These are phyloP conservation scores for Helicostylum pulchrum DNA, from an alignment of 192 early-diverging fungal genomes.

Conservation along the genomic window DNA sequence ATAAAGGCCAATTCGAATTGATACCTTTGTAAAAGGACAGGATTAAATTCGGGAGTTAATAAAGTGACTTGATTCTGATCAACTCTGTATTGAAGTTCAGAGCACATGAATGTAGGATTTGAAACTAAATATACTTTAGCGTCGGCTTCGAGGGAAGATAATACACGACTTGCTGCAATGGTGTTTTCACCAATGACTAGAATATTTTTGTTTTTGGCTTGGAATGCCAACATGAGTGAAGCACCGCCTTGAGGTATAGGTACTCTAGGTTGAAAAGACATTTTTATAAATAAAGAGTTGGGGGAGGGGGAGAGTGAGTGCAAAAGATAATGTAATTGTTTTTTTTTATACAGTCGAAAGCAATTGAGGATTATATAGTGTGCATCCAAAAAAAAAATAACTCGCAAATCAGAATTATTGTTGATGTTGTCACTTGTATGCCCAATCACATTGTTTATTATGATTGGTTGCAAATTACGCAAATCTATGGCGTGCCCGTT, in stretches of 20 bases:
- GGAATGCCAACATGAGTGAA: constrained; percentile 62
- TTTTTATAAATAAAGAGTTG: neutral
- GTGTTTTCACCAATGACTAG: constrained; percentile 67
- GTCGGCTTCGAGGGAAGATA: constrained; percentile 67
- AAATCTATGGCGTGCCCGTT: constrained; percentile 15
- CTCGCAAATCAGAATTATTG: constrained; percentile 20
- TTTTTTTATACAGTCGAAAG: neutral
- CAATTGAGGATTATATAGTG: constrained; percentile 71
- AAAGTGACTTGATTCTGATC: constrained; percentile 34
- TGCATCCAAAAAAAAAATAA: neutral
- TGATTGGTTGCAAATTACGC: constrained; percentile 24
- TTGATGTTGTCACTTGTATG: constrained; percentile 18
- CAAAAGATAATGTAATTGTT: constrained; percentile 41
- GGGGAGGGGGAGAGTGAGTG: constrained; percentile 27
- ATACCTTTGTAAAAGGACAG: neutral
- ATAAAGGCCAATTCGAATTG: constrained; percentile 42
- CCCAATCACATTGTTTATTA: neutral
- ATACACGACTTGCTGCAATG: constrained; percentile 62
- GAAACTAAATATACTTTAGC: constrained; percentile 60
- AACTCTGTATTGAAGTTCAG: constrained; percentile 50
- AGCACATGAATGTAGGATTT: constrained; percentile 28
- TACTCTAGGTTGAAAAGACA: constrained; percentile 11
- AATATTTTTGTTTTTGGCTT: constrained; percentile 49
- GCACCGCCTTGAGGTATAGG: constrained; percentile 32
- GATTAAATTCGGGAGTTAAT: constrained; percentile 44